Evolutionary conservation across 345 rosid genomes (phyloP).

Genomic region (Eutrema japonicum): DNA sequence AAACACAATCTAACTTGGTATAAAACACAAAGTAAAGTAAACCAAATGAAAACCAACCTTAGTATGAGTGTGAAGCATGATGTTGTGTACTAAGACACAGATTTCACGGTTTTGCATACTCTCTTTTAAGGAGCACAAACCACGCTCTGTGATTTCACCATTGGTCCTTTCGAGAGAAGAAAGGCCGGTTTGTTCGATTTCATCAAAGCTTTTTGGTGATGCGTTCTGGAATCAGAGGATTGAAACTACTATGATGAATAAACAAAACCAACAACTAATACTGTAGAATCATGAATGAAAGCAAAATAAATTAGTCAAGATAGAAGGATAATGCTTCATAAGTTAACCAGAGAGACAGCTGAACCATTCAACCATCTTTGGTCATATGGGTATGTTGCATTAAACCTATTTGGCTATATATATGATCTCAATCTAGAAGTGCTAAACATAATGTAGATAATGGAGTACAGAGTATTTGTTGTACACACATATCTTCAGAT

Average conservation of each 20-base stretch:
- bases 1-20: no score
- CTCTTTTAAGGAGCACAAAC: no score
- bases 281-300: neutral
- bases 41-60: no score
- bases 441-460: neutral
- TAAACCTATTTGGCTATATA: neutral
- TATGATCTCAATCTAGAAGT: neutral
- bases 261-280: slow-evolving; percentile 16
- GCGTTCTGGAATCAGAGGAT: neutral
- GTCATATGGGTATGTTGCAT: neutral
- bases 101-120: no score
- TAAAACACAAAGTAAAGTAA: no score
- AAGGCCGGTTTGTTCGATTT: no score
- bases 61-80: no score
- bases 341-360: neutral
- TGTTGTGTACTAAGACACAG: no score
- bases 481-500: neutral
- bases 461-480: neutral
- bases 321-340: slow-evolving; percentile 3
- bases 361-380: no score
- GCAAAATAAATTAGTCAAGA: slow-evolving; percentile 4
- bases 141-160: no score
- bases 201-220: no score
- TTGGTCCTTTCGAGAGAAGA: no score
- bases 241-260: slow-evolving; percentile 47